Evolutionary conservation across 2,329 filamentous ascomycete genomes (phyloP).

Genomic region (Talaromyces rugulosus): DNA sequence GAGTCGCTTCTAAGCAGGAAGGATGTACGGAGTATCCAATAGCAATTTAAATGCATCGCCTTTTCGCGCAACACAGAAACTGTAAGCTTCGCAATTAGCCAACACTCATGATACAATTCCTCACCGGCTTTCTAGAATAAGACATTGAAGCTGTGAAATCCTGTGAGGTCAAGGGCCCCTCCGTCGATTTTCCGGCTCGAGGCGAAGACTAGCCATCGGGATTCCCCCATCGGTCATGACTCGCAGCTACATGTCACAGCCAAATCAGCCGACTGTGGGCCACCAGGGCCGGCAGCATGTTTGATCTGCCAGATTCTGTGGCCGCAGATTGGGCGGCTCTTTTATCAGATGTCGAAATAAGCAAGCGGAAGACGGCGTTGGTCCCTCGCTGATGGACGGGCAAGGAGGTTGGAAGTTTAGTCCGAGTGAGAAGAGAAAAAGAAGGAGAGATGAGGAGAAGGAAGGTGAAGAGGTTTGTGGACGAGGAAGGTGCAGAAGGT

Average conservation of each 20-base stretch:
- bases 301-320: too few species aligned
- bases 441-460: too few species aligned
- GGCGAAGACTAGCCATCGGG: not conserved
- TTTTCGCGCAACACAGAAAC: not conserved
- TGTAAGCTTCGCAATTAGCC: not conserved
- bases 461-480: not conserved
- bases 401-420: too few species aligned
- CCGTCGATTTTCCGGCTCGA: not conserved
- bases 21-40: too few species aligned
- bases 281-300: not conserved
- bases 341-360: too few species aligned
- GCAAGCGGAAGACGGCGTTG: too few species aligned
- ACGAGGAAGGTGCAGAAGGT: not conserved
- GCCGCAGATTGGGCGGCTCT: too few species aligned
- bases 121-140: not conserved
- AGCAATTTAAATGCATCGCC: too few species aligned
- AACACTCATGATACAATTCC: not conserved
- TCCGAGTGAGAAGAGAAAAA: too few species aligned
- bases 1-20: too few species aligned
- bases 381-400: too few species aligned
- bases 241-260: not conserved
- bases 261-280: not conserved
- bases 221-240: not conserved
- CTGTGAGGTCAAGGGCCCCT: not conserved
- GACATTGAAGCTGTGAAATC: not conserved